phyloP scores from a whole-genome alignment of 2,329 filamentous ascomycete genomes.

The Exophiala spinifera region DNA sequence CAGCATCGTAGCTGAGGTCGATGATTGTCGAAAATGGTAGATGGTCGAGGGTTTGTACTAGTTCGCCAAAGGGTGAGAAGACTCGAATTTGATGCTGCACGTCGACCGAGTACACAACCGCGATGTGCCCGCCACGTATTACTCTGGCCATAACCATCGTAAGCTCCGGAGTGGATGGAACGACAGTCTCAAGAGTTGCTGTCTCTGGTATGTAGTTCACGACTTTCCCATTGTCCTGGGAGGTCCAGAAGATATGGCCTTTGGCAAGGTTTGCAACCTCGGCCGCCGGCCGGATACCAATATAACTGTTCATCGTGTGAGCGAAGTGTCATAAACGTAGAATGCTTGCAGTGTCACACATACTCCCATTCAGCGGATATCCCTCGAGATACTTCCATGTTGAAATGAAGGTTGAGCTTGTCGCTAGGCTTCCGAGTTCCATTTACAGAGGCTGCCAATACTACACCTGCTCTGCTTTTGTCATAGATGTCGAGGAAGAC shows the following conservation, averaged over 20 bases:
- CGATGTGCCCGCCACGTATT: not conserved
- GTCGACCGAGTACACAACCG: conserved; percentile 9
- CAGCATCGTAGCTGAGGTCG: conserved; percentile 3
- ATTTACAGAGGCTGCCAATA: not conserved
- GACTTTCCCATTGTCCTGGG: conserved; percentile 8
- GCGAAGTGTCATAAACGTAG: no score
- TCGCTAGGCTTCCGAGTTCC: not conserved
- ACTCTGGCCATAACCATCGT: no score
- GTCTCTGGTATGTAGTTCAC: not conserved
- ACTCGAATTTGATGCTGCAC: conserved; percentile 10
- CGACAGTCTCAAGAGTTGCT: not conserved
- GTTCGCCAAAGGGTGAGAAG: not conserved
- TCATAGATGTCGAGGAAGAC: conserved; percentile 14
- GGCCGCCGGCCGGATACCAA: not conserved
- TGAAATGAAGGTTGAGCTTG: no score
- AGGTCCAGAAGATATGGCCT: conserved; percentile 9
- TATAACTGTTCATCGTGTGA: no score
- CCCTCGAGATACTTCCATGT: no score
- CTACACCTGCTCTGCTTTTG: conserved; percentile 2
- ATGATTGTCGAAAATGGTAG: conserved; percentile 10
- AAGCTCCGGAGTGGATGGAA: not conserved
- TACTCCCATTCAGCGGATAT: no score
- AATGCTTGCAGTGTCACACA: no score
- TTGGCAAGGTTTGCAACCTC: no score
- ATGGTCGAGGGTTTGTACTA: not conserved